A percentile compares a stretch with the other conserved stretches of the same genome.
Conservation (phyloP, 1,284 basidiomycete species). For the Trametes hirsuta region DNA sequence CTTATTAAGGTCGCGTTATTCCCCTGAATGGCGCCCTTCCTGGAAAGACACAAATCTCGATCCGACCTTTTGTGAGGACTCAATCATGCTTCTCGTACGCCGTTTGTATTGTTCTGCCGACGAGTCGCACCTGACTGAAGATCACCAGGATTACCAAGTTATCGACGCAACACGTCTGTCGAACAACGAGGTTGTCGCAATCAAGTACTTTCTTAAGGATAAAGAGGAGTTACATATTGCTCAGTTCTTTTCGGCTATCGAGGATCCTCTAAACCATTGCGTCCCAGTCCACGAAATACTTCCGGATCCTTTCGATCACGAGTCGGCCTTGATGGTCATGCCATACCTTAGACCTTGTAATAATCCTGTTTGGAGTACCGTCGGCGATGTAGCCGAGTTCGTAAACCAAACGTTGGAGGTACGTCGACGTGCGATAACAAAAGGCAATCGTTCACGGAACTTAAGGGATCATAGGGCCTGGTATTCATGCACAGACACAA, state of each 20-base stretch:
- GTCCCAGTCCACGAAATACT: constrained; percentile 26
- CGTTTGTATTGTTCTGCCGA: too few relatives aligned
- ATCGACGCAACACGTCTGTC: constrained; percentile 29
- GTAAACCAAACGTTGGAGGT: constrained; percentile 34
- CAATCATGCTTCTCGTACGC: background rate
- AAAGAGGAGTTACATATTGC: constrained; percentile 17
- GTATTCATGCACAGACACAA: constrained; percentile 29
- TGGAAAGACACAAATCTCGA: constrained; percentile 1
- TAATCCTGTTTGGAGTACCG: constrained; percentile 22
- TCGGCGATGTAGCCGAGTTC: constrained; percentile 35
- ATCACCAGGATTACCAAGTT: constrained; percentile 6
- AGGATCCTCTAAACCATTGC: constrained; percentile 20
- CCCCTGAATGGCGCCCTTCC: constrained; percentile 4
- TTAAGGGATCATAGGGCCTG: constrained; percentile 22
- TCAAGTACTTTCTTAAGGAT: constrained; percentile 23
- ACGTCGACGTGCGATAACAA: background rate
- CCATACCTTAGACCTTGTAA: constrained; percentile 31
- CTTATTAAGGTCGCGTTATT: constrained; percentile 8
- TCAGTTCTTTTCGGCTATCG: constrained; percentile 10
- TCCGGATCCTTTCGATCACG: constrained; percentile 17
- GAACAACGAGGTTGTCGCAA: constrained; percentile 22
- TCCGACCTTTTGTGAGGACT: constrained; percentile 10
- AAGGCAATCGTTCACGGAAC: background rate
- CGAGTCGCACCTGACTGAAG: too few relatives aligned
- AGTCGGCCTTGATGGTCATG: constrained; percentile 27